Evolutionary conservation across 176 grass and related monocot species (phyloP), one percentile per base, ranked within the genome.

Genomic region (Aegilops longissima): DNA sequence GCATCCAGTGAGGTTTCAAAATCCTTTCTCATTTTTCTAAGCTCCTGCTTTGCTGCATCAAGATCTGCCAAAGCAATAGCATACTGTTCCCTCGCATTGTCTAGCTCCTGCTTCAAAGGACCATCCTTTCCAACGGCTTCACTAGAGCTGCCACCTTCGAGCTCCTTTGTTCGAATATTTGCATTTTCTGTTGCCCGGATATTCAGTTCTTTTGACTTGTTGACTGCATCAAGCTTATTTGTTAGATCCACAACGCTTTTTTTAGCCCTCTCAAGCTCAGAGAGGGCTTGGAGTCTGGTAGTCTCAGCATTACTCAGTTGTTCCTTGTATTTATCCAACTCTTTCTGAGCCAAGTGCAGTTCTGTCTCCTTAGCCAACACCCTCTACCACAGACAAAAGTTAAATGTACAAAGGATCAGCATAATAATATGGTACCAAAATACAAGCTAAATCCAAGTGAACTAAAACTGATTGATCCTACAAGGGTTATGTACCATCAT

Each of bases 291-390:
- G 18, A 77, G 79, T 51, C 83, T 94, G 47, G 90, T 98, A 73
- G 83, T 90, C 82, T 95, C 95, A 65, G 95, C 93, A 84, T 92
- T 95, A 45, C 81, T 82, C 39, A 95, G 91, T 16, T 98, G 91
- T 86, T 95, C 95, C 87, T 92, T 98, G 77, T 92, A 98, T 90
- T 95, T 98, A 81, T 92, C 95, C 77, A 95, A 83, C 81, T 93
- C 95, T 76, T 90, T 93, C 84, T 95, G 93, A 38, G 91, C 95
- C 59, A 93, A 80, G 88, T 98, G 93, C 74, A 95, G 77, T 81
- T 98, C 89, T 20, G 93, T 95, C 82, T 98, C 93, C 81, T 98
- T 98, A 16, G 95, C 91, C 65, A 93, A 88, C 58, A 83, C 88
- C 81, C 86, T 83, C 92, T 97, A 66, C 71, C 20, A 38, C 17